These are phyloP conservation scores for Fusarium pseudograminearum DNA, from an alignment of 2,329 filamentous ascomycete genomes.

Conservation along the genomic window DNA sequence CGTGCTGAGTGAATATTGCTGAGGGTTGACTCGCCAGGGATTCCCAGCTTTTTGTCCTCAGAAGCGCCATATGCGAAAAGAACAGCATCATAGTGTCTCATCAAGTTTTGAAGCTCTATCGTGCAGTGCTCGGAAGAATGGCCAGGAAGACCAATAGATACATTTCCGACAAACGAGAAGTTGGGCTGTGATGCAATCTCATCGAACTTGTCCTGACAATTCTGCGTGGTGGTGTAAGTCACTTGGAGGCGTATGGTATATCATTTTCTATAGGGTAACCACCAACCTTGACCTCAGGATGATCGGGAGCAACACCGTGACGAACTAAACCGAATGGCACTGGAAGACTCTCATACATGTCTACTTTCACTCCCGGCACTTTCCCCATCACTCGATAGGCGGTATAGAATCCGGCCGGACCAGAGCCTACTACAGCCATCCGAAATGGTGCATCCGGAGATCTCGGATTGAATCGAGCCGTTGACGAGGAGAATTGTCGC, in stretches of 20 bases:
- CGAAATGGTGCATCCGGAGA: constrained; percentile 69
- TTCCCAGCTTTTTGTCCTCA: constrained; percentile 80
- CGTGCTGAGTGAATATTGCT: constrained; percentile 87
- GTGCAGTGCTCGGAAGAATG: constrained; percentile 57
- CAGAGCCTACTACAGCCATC: constrained; percentile 90
- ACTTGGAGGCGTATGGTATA: background rate
- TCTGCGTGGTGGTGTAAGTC: constrained; percentile 64
- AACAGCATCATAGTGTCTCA: constrained; percentile 89
- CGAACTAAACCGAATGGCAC: constrained; percentile 93
- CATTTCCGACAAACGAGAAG: constrained; percentile 93
- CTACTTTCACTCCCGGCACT: constrained; percentile 77
- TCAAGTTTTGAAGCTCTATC: constrained; percentile 75
- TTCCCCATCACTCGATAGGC: constrained; percentile 86
- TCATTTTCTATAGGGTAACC: constrained; percentile 14
- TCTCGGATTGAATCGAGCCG: constrained; percentile 30
- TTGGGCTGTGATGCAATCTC: constrained; percentile 84
- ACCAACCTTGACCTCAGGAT: constrained; percentile 93
- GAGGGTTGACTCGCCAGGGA: constrained; percentile 81
- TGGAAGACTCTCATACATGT: constrained; percentile 96
- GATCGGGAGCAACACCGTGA: constrained; percentile 97
- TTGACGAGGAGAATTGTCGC: constrained; percentile 8
- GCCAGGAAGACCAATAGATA: constrained; percentile 74
- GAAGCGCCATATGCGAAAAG: constrained; percentile 94
- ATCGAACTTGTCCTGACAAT: constrained; percentile 93
- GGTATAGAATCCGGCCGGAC: constrained; percentile 96